Base-by-base conservation (phyloP, 192 early-diverging fungal species). In the Coemansia sp. region DNA sequence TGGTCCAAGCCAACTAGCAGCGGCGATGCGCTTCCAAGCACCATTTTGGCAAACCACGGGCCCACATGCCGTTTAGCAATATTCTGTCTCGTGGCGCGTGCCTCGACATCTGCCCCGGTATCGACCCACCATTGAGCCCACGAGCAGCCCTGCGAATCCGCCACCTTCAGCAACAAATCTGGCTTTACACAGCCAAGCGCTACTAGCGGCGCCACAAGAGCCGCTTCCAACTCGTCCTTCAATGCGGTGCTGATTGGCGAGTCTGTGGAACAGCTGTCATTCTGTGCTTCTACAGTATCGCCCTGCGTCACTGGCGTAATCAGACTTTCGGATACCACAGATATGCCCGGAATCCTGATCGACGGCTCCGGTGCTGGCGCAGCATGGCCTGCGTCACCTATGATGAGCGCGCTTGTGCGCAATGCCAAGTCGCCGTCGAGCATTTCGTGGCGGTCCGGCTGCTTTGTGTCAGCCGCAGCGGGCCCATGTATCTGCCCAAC, bases 91-190 rank as follows among this genome's bases (percentile, higher is more conserved):
- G 21, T 23, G 14, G 28, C 21, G 6, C 38, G n/a, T 28, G 29
- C 29, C 38, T 5, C 29, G 12, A 29, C 23, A 5, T 14, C 18
- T 14, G 21, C 35, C n/a, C 48, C 53, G 0, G 21, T 27, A 45
- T 61, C 53, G 24, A 65, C 33, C 69, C 69, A 71, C 69, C 63
- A 60, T 38, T 56, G 49, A 1, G 54, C 32, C 69, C 51, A 65
- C 14, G 23, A 8, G 12, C 42, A 27, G 11, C 28, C 28, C 16
- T 27, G 23, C 16, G 33, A n/a, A 1, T 28, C 49, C 4, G 56
- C 29, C 31, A 47, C 10, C 35, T 38, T 43, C 10, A 28, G 28
- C 42, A 67, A 49, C 42, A 29, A 3, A 0, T 9, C 22, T 24
- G 57, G 28, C 11, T 38, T 51, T 2, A 50, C 16, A 5, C 45